Percentiles rank a stretch among this genome's conserved stretches.
phyloP scores from a whole-genome alignment of 2,329 filamentous ascomycete genomes.

The Camptophora hylomeconis region DNA sequence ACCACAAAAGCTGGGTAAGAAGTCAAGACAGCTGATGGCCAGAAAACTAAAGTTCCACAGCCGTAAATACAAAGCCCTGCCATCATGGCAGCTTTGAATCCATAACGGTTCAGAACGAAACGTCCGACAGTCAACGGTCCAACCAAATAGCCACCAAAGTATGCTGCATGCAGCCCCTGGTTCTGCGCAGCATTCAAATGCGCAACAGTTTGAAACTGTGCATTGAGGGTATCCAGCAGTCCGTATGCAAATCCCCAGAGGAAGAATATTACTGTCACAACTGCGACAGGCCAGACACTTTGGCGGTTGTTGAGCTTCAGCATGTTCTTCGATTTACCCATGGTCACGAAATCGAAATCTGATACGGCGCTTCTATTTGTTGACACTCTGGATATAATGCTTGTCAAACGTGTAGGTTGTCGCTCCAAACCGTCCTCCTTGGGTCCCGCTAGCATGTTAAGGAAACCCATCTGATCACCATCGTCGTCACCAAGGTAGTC shows the following conservation, averaged over 20 bases:
- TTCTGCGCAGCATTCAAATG: constrained; percentile 33
- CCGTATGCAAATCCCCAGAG: constrained; percentile 89
- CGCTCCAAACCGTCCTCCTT: constrained; percentile 7
- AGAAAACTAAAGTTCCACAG: constrained; percentile 49
- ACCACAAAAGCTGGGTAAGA: constrained; percentile 48
- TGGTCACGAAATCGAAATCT: constrained; percentile 51
- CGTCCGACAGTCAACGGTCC: constrained; percentile 43
- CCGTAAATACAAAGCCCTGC: constrained; percentile 49
- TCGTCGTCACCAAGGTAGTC: constrained; percentile 14
- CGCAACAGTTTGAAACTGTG: constrained; percentile 42
- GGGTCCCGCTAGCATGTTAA: constrained; percentile 16
- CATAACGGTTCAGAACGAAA: constrained; percentile 43
- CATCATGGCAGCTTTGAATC: constrained; percentile 51
- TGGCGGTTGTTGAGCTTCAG: constrained; percentile 44
- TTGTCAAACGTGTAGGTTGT: constrained; percentile 10
- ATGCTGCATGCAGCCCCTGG: constrained; percentile 44
- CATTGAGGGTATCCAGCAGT: constrained; percentile 67
- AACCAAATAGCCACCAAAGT: constrained; percentile 46
- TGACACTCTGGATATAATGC: constrained; percentile 21
- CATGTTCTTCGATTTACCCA: constrained; percentile 44
- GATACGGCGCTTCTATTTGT: constrained; percentile 19
- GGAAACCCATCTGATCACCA: constrained; percentile 17
- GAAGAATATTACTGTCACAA: constrained; percentile 73
- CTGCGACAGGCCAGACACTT: constrained; percentile 41
- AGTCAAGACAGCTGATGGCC: constrained; percentile 50